Percentiles rank a stretch among this genome's conserved stretches.
Conservation (phyloP, 768 basidiomycete genomes). For the Phanerodontia chrysosporium region DNA sequence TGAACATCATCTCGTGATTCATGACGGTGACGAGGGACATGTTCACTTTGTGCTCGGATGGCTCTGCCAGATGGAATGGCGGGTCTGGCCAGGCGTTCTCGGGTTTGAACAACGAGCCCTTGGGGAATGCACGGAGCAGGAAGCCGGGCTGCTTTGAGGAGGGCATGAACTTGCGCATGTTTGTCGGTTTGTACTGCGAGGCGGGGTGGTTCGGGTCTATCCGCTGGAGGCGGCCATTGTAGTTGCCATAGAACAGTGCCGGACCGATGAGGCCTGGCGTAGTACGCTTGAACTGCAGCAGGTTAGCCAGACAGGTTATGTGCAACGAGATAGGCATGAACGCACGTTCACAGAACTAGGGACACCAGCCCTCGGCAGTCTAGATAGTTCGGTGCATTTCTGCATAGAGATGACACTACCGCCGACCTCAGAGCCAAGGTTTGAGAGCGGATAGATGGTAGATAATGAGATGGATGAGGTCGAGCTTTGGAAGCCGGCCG, state of each 20-base stretch:
- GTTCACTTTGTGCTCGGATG: conserved; percentile 16
- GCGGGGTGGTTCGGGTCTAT: conserved; percentile 21
- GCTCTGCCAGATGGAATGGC: conserved; percentile 12
- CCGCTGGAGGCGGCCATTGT: not conserved
- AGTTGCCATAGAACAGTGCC: not conserved
- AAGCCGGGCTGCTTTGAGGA: conserved; percentile 12
- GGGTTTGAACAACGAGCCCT: conserved; percentile 27
- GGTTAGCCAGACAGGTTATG: not conserved
- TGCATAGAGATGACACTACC: not conserved
- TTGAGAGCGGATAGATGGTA: not conserved
- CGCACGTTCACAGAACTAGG: conserved; percentile 35
- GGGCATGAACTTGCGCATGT: conserved; percentile 6
- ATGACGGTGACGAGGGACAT: conserved; percentile 30
- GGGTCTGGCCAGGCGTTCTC: conserved; percentile 20
- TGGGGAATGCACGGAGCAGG: conserved; percentile 27
- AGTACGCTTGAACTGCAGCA: conserved; percentile 35
- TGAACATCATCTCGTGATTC: conserved; percentile 23
- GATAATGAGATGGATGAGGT: not conserved
- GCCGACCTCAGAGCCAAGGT: not conserved
- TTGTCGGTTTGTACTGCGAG: not conserved
- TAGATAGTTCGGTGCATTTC: conserved; percentile 1
- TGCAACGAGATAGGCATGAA: not conserved
- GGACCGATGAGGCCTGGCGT: conserved; percentile 32
- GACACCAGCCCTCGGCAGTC: not conserved
- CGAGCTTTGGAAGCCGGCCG: not conserved